phyloP scores from a whole-genome alignment of 1,139 yeast genomes.

The Wickerhamomyces sp. region DNA sequence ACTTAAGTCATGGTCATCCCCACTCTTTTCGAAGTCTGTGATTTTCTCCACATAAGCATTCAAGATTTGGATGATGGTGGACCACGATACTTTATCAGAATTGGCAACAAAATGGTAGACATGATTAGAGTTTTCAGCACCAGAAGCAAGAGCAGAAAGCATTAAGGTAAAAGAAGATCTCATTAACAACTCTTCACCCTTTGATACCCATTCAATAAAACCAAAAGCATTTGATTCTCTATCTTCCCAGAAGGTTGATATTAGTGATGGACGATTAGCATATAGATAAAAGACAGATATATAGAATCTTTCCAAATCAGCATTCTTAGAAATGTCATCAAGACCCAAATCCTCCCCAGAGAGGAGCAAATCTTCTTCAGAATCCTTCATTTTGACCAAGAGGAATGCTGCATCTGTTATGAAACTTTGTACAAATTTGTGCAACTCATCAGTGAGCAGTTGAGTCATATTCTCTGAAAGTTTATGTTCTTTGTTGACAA shows the following conservation, averaged over 20 bases:
- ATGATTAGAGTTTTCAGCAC: constrained; percentile 47
- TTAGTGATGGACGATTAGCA: constrained; percentile 52
- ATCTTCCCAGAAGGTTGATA: constrained; percentile 68
- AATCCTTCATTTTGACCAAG: constrained; percentile 72
- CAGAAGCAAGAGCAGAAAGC: constrained; percentile 68
- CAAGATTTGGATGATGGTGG: constrained; percentile 51
- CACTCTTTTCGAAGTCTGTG: constrained; percentile 25
- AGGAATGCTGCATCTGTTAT: constrained; percentile 74
- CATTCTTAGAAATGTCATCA: constrained; percentile 60
- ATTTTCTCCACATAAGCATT: constrained; percentile 52
- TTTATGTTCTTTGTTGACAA: constrained; percentile 14
- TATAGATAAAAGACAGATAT: constrained; percentile 71
- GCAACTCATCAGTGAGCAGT: constrained; percentile 23
- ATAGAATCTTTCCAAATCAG: constrained; percentile 86
- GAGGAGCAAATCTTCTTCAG: constrained; percentile 78
- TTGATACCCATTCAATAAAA: constrained; percentile 83
- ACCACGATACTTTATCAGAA: constrained; percentile 49
- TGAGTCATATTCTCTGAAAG: constrained; percentile 19
- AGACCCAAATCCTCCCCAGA: constrained; percentile 40
- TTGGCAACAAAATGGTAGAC: constrained; percentile 36
- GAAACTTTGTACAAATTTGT: constrained; percentile 53
- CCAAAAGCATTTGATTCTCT: constrained; percentile 63
- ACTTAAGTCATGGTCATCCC: constrained; percentile 52
- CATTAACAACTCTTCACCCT: constrained; percentile 78
- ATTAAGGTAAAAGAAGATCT: constrained; percentile 78